A percentile compares a stretch with the other conserved stretches of the same genome.
These are phyloP conservation scores for Lasiosphaeriaceae sp. DNA, from an alignment of 495 filamentous ascomycete genomes.

Conservation along the genomic window DNA sequence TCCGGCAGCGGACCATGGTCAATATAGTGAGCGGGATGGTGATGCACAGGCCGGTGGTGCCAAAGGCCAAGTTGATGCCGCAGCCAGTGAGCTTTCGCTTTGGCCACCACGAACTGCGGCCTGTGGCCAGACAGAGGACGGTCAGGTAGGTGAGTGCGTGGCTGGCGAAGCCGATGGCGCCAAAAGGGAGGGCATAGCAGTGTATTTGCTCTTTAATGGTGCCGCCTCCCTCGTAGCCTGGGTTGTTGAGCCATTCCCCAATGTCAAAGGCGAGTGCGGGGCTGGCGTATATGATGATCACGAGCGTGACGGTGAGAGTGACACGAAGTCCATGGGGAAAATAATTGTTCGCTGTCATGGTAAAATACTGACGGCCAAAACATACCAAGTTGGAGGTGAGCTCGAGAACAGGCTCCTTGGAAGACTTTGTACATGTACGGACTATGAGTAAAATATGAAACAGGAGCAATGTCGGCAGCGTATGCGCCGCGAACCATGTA, in stretches of 20 bases:
- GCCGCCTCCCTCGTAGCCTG: slow-evolving; percentile 3
- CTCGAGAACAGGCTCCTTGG: no score
- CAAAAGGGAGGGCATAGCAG: slow-evolving; percentile 35
- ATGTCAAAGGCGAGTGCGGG: slow-evolving; percentile 6
- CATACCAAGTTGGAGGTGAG: no score
- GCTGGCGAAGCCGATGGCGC: slow-evolving; percentile 33
- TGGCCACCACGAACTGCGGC: slow-evolving; percentile 14
- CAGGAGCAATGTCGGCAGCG: no score
- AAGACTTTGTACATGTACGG: no score
- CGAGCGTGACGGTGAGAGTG: no score
- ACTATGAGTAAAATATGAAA: no score
- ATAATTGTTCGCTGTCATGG: no score
- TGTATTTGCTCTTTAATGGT: slow-evolving; percentile 24
- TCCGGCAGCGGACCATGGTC: slow-evolving; percentile 26
- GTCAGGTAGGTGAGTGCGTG: slow-evolving; percentile 35
- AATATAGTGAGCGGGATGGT: slow-evolving; percentile 18
- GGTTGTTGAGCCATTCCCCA: slow-evolving; percentile 8
- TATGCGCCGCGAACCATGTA: no score
- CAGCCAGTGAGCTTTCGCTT: slow-evolving; percentile 11
- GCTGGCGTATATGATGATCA: no score
- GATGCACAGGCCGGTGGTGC: slow-evolving; percentile 14
- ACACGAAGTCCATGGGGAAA: no score
- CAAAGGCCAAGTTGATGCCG: slow-evolving; percentile 16
- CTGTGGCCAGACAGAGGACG: slow-evolving; percentile 18
- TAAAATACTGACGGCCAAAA: no score